A percentile compares a stretch with the other conserved stretches of the same genome.
phyloP scores from a whole-genome alignment of 2,329 filamentous ascomycete genomes.

The Colletotrichum shisoi region DNA sequence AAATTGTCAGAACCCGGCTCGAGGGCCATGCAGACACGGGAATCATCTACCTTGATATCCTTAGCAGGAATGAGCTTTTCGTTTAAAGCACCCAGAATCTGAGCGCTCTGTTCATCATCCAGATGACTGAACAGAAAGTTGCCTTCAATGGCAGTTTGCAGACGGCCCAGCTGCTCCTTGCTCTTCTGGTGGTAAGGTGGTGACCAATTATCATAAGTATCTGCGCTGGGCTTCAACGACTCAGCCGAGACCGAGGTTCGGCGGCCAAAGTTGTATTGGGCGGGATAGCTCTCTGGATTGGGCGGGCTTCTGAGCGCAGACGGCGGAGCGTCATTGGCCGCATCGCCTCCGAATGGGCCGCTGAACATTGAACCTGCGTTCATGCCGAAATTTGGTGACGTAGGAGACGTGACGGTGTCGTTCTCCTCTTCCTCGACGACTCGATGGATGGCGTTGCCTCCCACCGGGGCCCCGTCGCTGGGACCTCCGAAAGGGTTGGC shows the following conservation, averaged over 20 bases:
- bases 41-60: slow-evolving; percentile 69
- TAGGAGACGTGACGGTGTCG: slow-evolving; percentile 78
- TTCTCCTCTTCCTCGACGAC: slow-evolving; percentile 87
- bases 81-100: slow-evolving; percentile 87
- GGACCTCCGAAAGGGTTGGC: slow-evolving; percentile 76
- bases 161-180: slow-evolving; percentile 77
- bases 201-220: slow-evolving; percentile 86
- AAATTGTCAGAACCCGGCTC: slow-evolving; percentile 42
- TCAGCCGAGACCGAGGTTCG: slow-evolving; percentile 97
- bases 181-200: slow-evolving; percentile 87
- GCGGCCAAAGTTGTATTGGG: slow-evolving; percentile 91
- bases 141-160: slow-evolving; percentile 81
- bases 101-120: slow-evolving; percentile 88
- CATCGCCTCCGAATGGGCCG: slow-evolving; percentile 61
- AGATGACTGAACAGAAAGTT: slow-evolving; percentile 96
- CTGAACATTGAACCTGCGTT: slow-evolving; percentile 56
- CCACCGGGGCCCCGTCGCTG: slow-evolving; percentile 49
- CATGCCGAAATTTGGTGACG: slow-evolving; percentile 66
- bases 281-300: slow-evolving; percentile 77
- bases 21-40: background rate
- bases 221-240: slow-evolving; percentile 87
- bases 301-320: slow-evolving; percentile 58
- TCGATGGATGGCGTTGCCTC: slow-evolving; percentile 54
- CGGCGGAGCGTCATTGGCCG: slow-evolving; percentile 56
- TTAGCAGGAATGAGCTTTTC: slow-evolving; percentile 96